A percentile compares a stretch with the other conserved stretches of the same genome.
phyloP scores from a whole-genome alignment of 352 stramenopile genomes.

The Globisporangium cystogenes region DNA sequence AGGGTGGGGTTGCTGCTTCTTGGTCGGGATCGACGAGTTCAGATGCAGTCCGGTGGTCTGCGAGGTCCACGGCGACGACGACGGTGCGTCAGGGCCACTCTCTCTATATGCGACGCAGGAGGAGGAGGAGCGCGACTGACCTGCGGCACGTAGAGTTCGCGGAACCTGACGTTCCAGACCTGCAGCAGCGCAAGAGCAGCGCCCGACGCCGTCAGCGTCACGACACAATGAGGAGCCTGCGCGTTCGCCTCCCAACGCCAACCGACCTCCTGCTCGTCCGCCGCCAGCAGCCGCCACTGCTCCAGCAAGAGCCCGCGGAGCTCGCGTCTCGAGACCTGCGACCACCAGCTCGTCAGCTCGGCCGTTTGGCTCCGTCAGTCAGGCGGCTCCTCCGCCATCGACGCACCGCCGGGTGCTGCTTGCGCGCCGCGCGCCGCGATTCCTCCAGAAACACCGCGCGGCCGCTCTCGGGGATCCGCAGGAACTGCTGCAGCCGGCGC shows the following conservation, averaged over 20 bases:
- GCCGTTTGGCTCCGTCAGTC: background rate
- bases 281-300: conserved; percentile 23
- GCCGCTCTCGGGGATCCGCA: conserved; percentile 21
- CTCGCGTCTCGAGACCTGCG: conserved; percentile 24
- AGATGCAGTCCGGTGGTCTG: background rate
- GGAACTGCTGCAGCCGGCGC: conserved; percentile 33
- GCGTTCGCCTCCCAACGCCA: no score
- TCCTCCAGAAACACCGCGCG: conserved; percentile 34
- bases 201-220: background rate
- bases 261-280: conserved; percentile 25
- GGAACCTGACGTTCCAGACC: conserved; percentile 13
- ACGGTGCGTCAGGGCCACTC: no score
- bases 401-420: conserved; percentile 21
- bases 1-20: background rate
- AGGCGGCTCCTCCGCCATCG: background rate
- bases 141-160: conserved; percentile 1
- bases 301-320: conserved; percentile 13
- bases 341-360: background rate
- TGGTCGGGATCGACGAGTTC: background rate
- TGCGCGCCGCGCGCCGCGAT: conserved; percentile 14
- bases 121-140: background rate
- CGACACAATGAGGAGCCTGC: no score
- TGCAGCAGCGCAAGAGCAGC: background rate
- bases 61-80: no score
- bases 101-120: no score